Conservation (phyloP, 2,329 filamentous ascomycete genomes). For the Botrytis aclada region DNA sequence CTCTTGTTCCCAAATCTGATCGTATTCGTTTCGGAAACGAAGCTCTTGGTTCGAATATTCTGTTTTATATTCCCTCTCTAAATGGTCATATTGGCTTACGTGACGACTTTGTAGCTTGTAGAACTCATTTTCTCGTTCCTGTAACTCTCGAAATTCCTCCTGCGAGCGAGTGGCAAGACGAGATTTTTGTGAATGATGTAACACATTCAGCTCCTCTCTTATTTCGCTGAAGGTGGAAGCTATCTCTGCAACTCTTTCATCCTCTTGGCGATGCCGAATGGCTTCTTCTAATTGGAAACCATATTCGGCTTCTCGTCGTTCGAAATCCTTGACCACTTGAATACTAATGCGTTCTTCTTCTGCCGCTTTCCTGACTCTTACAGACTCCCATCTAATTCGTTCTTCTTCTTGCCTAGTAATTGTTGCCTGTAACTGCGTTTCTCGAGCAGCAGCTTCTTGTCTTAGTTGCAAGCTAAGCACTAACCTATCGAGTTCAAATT, state of each 20-base stretch:
- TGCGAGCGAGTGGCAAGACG: slow-evolving; percentile 42
- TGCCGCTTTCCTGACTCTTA: slow-evolving; percentile 22
- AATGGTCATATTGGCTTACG: slow-evolving; percentile 35
- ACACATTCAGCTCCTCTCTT: slow-evolving; percentile 38
- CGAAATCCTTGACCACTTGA: slow-evolving; percentile 47
- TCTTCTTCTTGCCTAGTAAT: slow-evolving; percentile 27
- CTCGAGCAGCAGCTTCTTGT: slow-evolving; percentile 23
- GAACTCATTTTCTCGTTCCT: slow-evolving; percentile 39
- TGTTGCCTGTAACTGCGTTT: slow-evolving; percentile 23
- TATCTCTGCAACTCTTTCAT: slow-evolving; percentile 42
- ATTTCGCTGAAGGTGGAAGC: slow-evolving; percentile 42
- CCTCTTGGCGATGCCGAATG: slow-evolving; percentile 43
- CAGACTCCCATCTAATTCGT: slow-evolving; percentile 24
- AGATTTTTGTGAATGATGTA: slow-evolving; percentile 46
- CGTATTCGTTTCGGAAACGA: slow-evolving; percentile 43
- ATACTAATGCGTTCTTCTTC: slow-evolving; percentile 44
- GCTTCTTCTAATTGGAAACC: slow-evolving; percentile 39
- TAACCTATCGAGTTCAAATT: slow-evolving; percentile 44
- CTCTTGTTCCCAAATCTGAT: slow-evolving; percentile 43
- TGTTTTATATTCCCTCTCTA: slow-evolving; percentile 31
- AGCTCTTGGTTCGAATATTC: slow-evolving; percentile 40
- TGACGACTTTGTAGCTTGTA: slow-evolving; percentile 24
- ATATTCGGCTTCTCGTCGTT: slow-evolving; percentile 45
- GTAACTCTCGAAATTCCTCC: slow-evolving; percentile 37
- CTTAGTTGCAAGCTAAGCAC: slow-evolving; percentile 42